Base-by-base conservation (phyloP, 768 basidiomycete species). In the Guyanaporus albipodus region DNA sequence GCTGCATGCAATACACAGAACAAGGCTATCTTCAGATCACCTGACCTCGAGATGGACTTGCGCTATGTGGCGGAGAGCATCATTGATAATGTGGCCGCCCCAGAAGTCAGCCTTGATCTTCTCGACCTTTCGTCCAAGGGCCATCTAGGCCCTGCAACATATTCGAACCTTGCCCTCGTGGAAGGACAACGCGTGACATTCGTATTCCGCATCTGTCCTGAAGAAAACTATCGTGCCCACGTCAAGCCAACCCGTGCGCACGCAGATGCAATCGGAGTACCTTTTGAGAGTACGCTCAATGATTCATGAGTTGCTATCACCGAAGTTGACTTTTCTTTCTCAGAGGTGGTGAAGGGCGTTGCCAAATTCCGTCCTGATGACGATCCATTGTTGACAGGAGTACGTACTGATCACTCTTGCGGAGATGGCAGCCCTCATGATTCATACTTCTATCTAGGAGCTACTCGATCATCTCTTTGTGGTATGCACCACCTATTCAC, bases 181-280 rank as follows among this genome's bases (percentile, higher is more conserved):
- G 95, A 97, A 64, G 94, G 95, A 0, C 92, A 99, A 64, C 76
- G 76, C 15, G 83, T 97, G n/a, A 89, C 88, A 3, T 96, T 97
- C 57, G 75, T 96, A 14, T 68, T 97, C 56, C 73, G 93, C 33
- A 83, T 80, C 35, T 81, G 81, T 8, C 83, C 85, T 2, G 67
- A 71, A n/a, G 62, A 62, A 11, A 41, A 24, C 5, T 47, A 38
- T 17, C 38, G 29, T 12, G 2, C 51, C 6, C 31, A 27, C 9
- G n/a, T 62, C 43, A 61, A 52, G 37, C 63, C 48, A 56, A 69
- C 48, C 63, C 78, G 61, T 35, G 67, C 69, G 48, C 61, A 66
- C 6, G 76, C 77, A 18, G 61, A 74, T 29, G 49, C 64, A 41
- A 55, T 79, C 17, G 79, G 78, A 4, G 65, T 83, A 3, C 54